Evolutionary conservation across 2,329 filamentous ascomycete genomes (phyloP), one percentile per base, ranked within the genome.

Genomic region (Aspergillus melleus): DNA sequence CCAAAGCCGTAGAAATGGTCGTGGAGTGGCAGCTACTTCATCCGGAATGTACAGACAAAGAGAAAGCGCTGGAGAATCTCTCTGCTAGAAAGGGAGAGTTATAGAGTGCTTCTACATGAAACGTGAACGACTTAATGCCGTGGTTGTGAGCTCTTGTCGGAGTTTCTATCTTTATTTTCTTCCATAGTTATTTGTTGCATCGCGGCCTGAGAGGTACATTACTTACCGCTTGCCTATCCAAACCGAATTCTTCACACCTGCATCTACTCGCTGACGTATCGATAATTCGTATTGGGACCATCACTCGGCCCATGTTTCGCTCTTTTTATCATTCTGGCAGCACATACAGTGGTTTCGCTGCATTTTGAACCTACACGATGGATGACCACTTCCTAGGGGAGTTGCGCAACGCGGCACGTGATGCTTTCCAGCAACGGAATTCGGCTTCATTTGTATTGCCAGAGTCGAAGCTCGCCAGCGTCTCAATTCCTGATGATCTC

Each of bases 11-110:
- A 51, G 89, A 96, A 32, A 80, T 92, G 4, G 90, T 91, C 61
- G 85, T 96, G 75, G 87, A 88, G 61, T 98, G 93, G 92, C 95
- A 98, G 76, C 83, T 98, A 55, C 84, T 91, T 42, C 87, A 98
- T 70, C 91, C 92, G 0, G 81, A 81, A 4, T 80, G 79, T 59
- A 85, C 82, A 3, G 88, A 93, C 62, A 77, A 82, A 30, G 68
- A 74, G 6, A 84, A 80, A 2, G 88, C 84, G 1, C 77, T 92
- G 55, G 82, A 87, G 51, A 85, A 88, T 68, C 82, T 91, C 24
- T 74, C 76, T 51, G 73, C 69, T 56, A 80, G 77, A 62, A 81
- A 77, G 61, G 73, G 78, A 24, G 85, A 89, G 68, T 69, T 90
- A 56, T 81, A 66, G 10, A 30, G 67, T 26, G 12, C 42, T 39